phyloP scores from a whole-genome alignment of 108 stramenopile genomes.

The Craspedostauros australis region DNA sequence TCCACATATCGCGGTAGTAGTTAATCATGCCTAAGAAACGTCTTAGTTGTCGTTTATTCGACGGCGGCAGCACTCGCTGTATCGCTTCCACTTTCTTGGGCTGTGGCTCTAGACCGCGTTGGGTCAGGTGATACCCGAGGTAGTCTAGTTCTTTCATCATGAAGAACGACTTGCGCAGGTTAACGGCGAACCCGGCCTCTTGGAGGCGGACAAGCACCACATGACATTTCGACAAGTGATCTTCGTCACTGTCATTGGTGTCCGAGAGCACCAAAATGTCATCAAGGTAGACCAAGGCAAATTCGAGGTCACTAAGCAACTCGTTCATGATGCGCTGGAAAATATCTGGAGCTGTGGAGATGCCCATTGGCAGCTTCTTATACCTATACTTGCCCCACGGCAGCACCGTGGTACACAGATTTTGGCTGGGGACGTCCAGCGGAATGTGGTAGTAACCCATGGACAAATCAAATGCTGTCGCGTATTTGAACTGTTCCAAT shows the following conservation, averaged over 20 bases:
- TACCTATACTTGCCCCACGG: conserved; percentile 46
- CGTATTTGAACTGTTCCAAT: conserved; percentile 31
- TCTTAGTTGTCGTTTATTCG: conserved; percentile 13
- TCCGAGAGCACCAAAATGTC: conserved; percentile 26
- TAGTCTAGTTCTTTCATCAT: conserved; percentile 12
- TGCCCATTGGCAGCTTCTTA: conserved; percentile 33
- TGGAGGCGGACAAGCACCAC: conserved; percentile 11
- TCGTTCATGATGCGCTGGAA: conserved; percentile 33
- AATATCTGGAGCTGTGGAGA: conserved; percentile 21
- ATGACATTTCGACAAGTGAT: conserved; percentile 24
- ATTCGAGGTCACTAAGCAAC: conserved; percentile 18
- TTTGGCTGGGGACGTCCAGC: conserved; percentile 1
- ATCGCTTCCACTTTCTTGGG: conserved; percentile 39
- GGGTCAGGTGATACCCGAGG: conserved; percentile 4
- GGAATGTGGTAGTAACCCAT: conserved; percentile 43
- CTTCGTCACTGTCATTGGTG: conserved; percentile 11
- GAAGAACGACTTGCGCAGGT: conserved; percentile 13
- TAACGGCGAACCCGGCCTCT: conserved; percentile 13
- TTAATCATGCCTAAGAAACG: conserved; percentile 34
- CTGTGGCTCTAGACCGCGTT: conserved; percentile 18
- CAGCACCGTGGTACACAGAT: conserved; percentile 25
- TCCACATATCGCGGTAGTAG: conserved; percentile 49
- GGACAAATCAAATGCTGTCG: conserved; percentile 34
- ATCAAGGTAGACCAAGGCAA: conserved; percentile 28
- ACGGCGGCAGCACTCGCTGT: conserved; percentile 12